Base-by-base conservation (phyloP, 345 rosid genomes). In the Lumnitzera racemosa region DNA sequence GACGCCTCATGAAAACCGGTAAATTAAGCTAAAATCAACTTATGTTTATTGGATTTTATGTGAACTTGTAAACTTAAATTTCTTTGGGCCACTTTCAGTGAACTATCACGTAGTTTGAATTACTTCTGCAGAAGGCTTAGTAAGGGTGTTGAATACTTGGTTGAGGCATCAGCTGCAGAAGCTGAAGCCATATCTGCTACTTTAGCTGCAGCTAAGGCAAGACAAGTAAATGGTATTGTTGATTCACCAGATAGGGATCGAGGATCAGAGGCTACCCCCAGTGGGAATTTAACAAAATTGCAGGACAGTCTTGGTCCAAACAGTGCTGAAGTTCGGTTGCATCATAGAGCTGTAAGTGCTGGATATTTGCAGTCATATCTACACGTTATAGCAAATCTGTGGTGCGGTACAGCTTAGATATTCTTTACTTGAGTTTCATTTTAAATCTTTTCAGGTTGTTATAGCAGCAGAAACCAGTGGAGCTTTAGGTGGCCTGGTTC, bases 171-270 rank as follows among this genome's bases (percentile, higher is more conserved):
- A 27, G 99, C 99, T 36, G 99, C 88, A 13, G 99, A 94, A 83
- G 99, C 99, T 49, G 97, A 90, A 76, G 99, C 99, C 63, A 94
- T 94, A 61, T 82, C 81, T 80, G 97, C 97, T 58, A 83, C 99
- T n/a, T 72, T 90, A 69, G 95, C 95, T 69, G 99, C 99, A 69
- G 97, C 90, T 1, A 94, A 94, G 83, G 99, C 99, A 51, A 87
- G 97, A 8, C 96, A 88, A 71, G 81, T 73, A 69, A 94, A 94
- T 64, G 96, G 97, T 49, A 91, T 82, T 76, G 87, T 88, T 71
- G 99, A 90, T 61, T 78, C 80, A 20, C 95, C 96, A 12, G 92
- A 88, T 61, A 80, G 95, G 71, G 95, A 94, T 72, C 81, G 87
- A 53, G 85, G 89, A 53, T 83, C 89, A 15, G 99, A 94, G 81